Evolutionary conservation across 2,329 filamentous ascomycete genomes (phyloP).

Genomic region (Neodidymelliopsis sp.): DNA sequence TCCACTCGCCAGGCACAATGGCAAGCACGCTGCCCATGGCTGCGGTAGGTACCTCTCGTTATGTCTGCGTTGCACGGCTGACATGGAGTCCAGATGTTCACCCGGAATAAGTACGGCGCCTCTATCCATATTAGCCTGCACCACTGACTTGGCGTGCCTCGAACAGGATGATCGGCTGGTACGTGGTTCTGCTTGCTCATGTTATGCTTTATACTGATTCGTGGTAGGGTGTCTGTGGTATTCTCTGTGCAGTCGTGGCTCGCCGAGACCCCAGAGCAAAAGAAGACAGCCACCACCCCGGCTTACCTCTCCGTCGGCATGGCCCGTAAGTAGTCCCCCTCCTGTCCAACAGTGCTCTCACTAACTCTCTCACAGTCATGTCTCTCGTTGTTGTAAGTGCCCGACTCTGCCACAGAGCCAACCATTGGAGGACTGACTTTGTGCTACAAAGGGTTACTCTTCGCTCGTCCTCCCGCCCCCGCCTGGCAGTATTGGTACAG

Average conservation of each 20-base stretch:
- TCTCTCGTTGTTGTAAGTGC: conserved; percentile 55
- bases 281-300: conserved; percentile 72
- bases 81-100: conserved; percentile 72
- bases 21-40: conserved; percentile 91
- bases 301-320: conserved; percentile 79
- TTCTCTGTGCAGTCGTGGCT: conserved; percentile 80
- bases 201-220: conserved; percentile 22
- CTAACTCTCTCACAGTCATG: conserved; percentile 47
- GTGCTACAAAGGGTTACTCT: conserved; percentile 63
- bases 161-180: conserved; percentile 70
- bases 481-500: conserved; percentile 40
- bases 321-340: conserved; percentile 66
- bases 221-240: conserved; percentile 71
- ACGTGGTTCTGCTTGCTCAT: conserved; percentile 32
- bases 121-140: conserved; percentile 13
- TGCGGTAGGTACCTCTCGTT: conserved; percentile 62
- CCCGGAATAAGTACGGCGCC: conserved; percentile 75
- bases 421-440: conserved; percentile 19
- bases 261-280: conserved; percentile 73
- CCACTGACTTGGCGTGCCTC: conserved; percentile 29
- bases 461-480: conserved; percentile 69
- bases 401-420: neutral
- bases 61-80: conserved; percentile 33
- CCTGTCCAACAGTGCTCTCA: neutral
- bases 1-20: conserved; percentile 60